Conservation (phyloP, 148 eudicot genomes). For the Vaccinium macrocarpon region DNA sequence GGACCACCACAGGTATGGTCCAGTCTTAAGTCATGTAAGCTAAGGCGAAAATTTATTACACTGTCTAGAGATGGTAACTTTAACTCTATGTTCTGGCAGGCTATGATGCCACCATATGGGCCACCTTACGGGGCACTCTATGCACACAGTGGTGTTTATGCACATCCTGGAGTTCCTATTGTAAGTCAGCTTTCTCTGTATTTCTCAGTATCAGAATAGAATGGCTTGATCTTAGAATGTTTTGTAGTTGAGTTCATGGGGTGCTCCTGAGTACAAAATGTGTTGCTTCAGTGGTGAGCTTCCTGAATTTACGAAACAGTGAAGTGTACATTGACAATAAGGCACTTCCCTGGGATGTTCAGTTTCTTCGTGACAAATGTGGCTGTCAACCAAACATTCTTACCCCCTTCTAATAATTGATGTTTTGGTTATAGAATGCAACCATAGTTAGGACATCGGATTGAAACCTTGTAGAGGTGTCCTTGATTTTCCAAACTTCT, state of each 20-base stretch:
- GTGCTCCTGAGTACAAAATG: not conserved
- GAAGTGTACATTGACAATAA: not conserved
- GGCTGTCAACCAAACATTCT: not conserved
- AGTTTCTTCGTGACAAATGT: not conserved
- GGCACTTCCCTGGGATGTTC: not conserved
- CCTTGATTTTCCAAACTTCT: not conserved
- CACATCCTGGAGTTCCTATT: conserved; percentile 71
- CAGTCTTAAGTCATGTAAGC: not conserved
- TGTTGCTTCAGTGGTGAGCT: not conserved
- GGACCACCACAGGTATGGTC: conserved; percentile 66
- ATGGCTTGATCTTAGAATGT: not conserved
- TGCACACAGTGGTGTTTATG: conserved; percentile 82
- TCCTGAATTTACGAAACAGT: not conserved
- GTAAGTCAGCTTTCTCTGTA: conserved; percentile 42
- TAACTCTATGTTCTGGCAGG: conserved; percentile 29
- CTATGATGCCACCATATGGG: conserved; percentile 94
- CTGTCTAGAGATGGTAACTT: not conserved
- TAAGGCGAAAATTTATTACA: not conserved
- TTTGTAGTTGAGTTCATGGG: conserved; percentile 6
- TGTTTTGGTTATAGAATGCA: not conserved
- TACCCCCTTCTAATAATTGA: not conserved
- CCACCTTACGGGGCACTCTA: conserved; percentile 84
- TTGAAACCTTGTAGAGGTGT: not conserved
- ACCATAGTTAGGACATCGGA: not conserved
- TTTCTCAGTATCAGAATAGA: not conserved